Conservation (phyloP, 768 basidiomycete genomes). For the Boletus eberwhitei region DNA sequence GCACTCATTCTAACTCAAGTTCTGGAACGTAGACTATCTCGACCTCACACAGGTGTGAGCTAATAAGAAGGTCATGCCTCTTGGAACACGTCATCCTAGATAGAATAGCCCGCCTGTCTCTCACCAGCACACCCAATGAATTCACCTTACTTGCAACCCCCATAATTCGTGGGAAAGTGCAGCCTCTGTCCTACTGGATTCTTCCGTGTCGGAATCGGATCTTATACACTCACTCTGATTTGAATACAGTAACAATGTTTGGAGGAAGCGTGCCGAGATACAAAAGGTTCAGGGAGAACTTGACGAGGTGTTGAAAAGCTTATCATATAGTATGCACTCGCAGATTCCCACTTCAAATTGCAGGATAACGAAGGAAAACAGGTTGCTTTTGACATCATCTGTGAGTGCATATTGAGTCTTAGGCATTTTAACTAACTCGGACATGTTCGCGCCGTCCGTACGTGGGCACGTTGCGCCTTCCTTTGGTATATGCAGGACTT, state of each 20-base stretch:
- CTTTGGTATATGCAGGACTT: too few species aligned
- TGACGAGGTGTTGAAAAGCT: conserved; percentile 46
- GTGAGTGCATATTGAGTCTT: background rate
- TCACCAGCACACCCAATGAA: too few species aligned
- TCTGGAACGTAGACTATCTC: background rate
- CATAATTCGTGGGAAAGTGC: too few species aligned
- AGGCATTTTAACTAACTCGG: background rate
- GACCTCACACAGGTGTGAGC: too few species aligned
- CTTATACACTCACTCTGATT: too few species aligned
- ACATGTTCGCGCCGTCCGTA: background rate
- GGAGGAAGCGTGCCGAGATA: conserved; percentile 52
- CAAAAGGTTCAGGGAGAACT: conserved; percentile 49
- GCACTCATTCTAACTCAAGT: background rate
- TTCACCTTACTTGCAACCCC: too few species aligned
- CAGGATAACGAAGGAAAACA: background rate
- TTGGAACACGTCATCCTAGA: too few species aligned
- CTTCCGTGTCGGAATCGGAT: too few species aligned
- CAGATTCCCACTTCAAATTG: background rate
- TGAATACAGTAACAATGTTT: too few species aligned
- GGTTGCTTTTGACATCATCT: background rate
- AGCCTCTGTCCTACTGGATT: too few species aligned
- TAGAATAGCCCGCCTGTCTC: too few species aligned
- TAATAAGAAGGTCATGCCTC: too few species aligned
- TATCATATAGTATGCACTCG: conserved; percentile 21
- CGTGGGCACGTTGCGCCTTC: background rate